phyloP scores from a whole-genome alignment of 164 flowering plant species.

The Chimonanthus praecox region DNA sequence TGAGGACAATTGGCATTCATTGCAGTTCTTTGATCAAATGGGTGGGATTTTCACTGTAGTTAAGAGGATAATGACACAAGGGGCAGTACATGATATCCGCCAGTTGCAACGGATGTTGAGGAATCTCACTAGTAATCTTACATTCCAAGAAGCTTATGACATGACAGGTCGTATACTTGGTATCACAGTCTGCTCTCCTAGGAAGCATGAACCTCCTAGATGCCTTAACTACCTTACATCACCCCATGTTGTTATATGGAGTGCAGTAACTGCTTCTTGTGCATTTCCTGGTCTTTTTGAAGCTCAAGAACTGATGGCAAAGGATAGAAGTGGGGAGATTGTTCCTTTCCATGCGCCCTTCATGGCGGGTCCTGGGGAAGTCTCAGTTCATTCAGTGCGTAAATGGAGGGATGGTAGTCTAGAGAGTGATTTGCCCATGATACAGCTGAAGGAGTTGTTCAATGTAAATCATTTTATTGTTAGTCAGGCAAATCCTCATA shows the following conservation, averaged over 20 bases:
- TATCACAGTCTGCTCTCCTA: conserved; percentile 94
- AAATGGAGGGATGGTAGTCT: conserved; percentile 99
- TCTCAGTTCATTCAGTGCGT: conserved; percentile 33
- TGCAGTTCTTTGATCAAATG: conserved; percentile 88
- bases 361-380: conserved; percentile 72
- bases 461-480: conserved; percentile 99
- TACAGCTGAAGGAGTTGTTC: conserved; percentile 92
- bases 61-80: conserved; percentile 76
- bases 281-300: conserved; percentile 98
- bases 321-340: conserved; percentile 89
- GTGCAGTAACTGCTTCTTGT: conserved; percentile 99
- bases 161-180: conserved; percentile 95
- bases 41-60: conserved; percentile 90
- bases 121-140: conserved; percentile 80
- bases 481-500: conserved; percentile 98
- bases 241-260: conserved; percentile 99
- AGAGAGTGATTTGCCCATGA: conserved; percentile 97
- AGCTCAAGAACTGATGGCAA: conserved; percentile 99
- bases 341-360: conserved; percentile 98
- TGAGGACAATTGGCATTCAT: conserved; percentile 77
- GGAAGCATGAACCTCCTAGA: conserved; percentile 98
- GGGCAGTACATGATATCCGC: conserved; percentile 89
- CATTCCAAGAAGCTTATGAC: conserved; percentile 98
- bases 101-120: conserved; percentile 82
- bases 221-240: conserved; percentile 97